A percentile compares a stretch with the other conserved stretches of the same genome.
phyloP scores from a whole-genome alignment of 495 filamentous ascomycete species.

The Penicillium pulvis region DNA sequence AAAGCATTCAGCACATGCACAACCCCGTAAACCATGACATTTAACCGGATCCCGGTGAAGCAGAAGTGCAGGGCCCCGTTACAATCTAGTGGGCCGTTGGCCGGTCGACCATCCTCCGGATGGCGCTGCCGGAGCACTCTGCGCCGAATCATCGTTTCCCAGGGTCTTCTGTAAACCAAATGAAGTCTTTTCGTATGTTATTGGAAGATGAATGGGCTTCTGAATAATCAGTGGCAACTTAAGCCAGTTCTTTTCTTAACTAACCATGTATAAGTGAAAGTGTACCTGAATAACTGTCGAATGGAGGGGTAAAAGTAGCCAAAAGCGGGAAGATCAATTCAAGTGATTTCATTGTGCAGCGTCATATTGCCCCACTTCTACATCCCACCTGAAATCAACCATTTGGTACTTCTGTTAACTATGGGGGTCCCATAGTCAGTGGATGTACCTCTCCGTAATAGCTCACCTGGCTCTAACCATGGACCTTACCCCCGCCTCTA shows the following conservation, averaged over 20 bases:
- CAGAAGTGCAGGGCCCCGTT: constrained; percentile 20
- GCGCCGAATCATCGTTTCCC: constrained; percentile 28
- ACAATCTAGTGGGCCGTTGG: constrained; percentile 32
- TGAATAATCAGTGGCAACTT: background rate
- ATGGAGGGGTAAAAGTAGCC: constrained; percentile 12
- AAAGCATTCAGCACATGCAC: constrained; percentile 1
- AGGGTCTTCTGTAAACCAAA: background rate
- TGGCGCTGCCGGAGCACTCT: constrained; percentile 42
- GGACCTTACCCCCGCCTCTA: constrained; percentile 28
- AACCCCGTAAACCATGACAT: constrained; percentile 22
- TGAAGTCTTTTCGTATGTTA: background rate
- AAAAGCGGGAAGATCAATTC: background rate
- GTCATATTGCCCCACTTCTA: constrained; percentile 43
- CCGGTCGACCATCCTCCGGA: constrained; percentile 34
- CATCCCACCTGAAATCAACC: constrained; percentile 25
- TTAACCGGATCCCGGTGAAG: constrained; percentile 34
- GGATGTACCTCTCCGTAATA: constrained; percentile 21
- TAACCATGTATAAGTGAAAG: background rate
- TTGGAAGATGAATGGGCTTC: background rate
- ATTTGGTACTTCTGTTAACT: constrained; percentile 19
- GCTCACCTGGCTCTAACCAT: constrained; percentile 17
- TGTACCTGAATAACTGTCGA: constrained; percentile 2
- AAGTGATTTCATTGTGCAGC: constrained; percentile 29
- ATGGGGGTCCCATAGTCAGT: constrained; percentile 9
- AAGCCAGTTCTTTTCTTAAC: background rate